Conservation (phyloP, 345 rosid genomes). For the Populus simonii region DNA sequence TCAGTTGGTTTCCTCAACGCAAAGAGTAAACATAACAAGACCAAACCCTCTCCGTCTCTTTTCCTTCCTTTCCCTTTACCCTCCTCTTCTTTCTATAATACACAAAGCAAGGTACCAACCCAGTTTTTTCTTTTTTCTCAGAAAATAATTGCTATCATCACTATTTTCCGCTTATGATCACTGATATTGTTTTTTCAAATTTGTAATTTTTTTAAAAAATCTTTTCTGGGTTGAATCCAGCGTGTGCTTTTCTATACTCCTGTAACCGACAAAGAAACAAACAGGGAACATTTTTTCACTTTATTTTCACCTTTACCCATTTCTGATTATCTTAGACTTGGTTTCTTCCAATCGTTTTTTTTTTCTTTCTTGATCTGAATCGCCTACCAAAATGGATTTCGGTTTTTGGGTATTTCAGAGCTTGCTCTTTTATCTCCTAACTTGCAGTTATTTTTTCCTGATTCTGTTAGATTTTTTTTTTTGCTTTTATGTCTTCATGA, state of each 20-base stretch:
- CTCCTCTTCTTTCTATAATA: background rate
- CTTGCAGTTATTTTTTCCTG: background rate
- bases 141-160: background rate
- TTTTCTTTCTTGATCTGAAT: background rate
- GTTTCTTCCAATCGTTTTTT: background rate
- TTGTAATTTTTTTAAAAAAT: background rate
- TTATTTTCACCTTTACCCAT: background rate
- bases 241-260: background rate
- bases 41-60: background rate
- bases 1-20: background rate
- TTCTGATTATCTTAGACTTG: background rate
- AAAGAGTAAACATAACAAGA: background rate
- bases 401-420: background rate
- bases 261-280: background rate
- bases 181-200: background rate
- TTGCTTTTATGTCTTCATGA: background rate
- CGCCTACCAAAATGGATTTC: background rate
- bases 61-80: background rate
- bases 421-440: background rate
- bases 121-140: background rate
- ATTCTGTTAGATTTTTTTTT: background rate
- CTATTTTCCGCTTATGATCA: background rate
- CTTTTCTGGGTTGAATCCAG: background rate
- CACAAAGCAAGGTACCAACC: background rate
- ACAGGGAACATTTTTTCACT: background rate